Percentiles rank a stretch among this genome's conserved stretches.
Conservation (phyloP, 2,329 filamentous ascomycete species). For the Anthostomella pinea region DNA sequence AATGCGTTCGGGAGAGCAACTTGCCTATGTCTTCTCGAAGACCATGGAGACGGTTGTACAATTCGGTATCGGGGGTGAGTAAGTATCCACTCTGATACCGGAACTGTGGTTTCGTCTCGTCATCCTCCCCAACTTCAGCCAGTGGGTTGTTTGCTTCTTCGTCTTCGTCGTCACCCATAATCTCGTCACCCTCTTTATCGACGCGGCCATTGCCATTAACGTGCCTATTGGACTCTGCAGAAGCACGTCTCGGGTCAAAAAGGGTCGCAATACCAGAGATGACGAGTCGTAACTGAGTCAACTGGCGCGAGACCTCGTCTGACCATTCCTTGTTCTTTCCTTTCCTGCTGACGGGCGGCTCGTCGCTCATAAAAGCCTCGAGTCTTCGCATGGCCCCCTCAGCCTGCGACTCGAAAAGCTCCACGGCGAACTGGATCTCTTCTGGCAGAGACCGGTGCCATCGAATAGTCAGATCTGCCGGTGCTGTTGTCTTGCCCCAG, state of each 20-base stretch:
- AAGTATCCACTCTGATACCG: conserved; percentile 86
- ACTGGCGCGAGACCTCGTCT: conserved; percentile 87
- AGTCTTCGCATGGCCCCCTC: conserved; percentile 73
- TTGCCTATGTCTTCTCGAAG: conserved; percentile 78
- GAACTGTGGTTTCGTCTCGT: conserved; percentile 82
- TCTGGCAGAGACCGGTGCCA: conserved; percentile 84
- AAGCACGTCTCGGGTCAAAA: conserved; percentile 76
- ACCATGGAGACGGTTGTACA: conserved; percentile 75
- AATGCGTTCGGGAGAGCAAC: conserved; percentile 78
- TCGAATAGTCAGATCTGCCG: conserved; percentile 74
- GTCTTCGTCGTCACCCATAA: conserved; percentile 56
- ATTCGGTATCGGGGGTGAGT: conserved; percentile 56
- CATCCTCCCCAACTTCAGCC: conserved; percentile 69
- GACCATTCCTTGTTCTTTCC: conserved; percentile 99
- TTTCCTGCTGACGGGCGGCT: conserved; percentile 80
- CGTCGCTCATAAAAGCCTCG: conserved; percentile 74
- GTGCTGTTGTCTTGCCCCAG: conserved; percentile 78
- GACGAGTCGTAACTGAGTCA: conserved; percentile 84
- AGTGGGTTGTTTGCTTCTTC: conserved; percentile 52
- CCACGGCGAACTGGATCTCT: conserved; percentile 85
- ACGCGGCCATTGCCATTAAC: conserved; percentile 38
- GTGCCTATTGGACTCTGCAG: conserved; percentile 44
- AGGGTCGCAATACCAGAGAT: conserved; percentile 86
- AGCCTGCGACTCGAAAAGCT: conserved; percentile 83
- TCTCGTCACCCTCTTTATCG: conserved; percentile 43